Evolutionary conservation across 2,329 filamentous ascomycete genomes (phyloP).

Genomic region (Aspergillus sp.): DNA sequence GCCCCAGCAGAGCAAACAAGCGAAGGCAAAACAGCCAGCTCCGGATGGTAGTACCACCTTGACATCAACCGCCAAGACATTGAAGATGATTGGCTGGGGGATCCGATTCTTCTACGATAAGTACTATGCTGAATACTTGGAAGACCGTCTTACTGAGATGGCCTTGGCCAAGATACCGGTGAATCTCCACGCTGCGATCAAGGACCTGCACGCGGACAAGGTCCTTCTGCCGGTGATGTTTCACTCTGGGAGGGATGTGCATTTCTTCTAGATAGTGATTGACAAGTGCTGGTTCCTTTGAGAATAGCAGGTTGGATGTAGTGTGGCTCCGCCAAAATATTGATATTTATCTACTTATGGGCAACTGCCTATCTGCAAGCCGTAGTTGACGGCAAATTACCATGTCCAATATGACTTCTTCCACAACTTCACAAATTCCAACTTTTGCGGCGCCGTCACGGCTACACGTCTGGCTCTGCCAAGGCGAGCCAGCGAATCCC

Average conservation of each 20-base stretch:
- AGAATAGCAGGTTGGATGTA: background rate
- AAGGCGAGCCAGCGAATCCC: conserved; percentile 81
- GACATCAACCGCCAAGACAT: background rate
- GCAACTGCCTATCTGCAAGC: background rate
- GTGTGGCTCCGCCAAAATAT: background rate
- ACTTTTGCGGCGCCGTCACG: conserved; percentile 79
- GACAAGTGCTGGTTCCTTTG: background rate
- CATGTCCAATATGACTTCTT: conserved; percentile 43
- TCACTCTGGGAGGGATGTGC: conserved; percentile 11
- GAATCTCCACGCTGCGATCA: conserved; percentile 8
- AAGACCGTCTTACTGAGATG: background rate
- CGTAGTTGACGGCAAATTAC: conserved; percentile 18
- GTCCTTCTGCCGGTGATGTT: conserved; percentile 11
- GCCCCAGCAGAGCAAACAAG: background rate
- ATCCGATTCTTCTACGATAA: background rate
- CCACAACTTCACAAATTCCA: conserved; percentile 76
- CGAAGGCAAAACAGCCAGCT: background rate
- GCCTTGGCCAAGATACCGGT: conserved; percentile 7
- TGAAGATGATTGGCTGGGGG: background rate
- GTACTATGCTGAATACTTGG: conserved; percentile 1
- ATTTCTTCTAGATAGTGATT: conserved; percentile 8
- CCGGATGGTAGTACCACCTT: background rate
- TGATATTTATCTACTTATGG: background rate
- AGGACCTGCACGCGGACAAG: conserved; percentile 1
- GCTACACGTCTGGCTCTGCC: conserved; percentile 88